These are phyloP conservation scores for Epichloe hybrida DNA, from an alignment of 2,329 filamentous ascomycete genomes.

Conservation along the genomic window DNA sequence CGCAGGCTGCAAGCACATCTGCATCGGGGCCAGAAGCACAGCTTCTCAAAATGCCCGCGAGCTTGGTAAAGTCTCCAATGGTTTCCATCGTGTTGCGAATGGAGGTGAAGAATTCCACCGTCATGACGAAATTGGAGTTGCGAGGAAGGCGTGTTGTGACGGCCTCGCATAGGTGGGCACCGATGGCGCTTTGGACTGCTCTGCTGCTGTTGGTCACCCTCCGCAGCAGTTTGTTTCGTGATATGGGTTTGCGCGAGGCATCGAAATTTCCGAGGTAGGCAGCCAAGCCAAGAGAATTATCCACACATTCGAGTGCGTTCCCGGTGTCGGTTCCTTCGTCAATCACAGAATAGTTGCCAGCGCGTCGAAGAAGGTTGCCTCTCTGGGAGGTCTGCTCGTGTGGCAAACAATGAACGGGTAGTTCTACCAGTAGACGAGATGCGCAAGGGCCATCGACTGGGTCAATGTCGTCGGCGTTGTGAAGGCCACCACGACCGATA, in stretches of 20 bases:
- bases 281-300: slow-evolving; percentile 32
- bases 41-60: slow-evolving; percentile 57
- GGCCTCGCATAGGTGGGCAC: slow-evolving; percentile 32
- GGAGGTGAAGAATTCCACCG: slow-evolving; percentile 49
- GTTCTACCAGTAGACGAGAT: slow-evolving; percentile 54
- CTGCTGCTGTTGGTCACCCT: slow-evolving; percentile 34
- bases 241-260: slow-evolving; percentile 24
- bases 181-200: slow-evolving; percentile 38
- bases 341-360: slow-evolving; percentile 39
- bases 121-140: slow-evolving; percentile 27
- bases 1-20: slow-evolving; percentile 42
- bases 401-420: slow-evolving; percentile 46
- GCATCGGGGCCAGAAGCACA: slow-evolving; percentile 29
- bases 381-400: slow-evolving; percentile 41
- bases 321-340: slow-evolving; percentile 39
- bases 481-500: slow-evolving; percentile 61
- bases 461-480: slow-evolving; percentile 31
- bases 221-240: slow-evolving; percentile 30
- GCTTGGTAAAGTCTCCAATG: slow-evolving; percentile 60
- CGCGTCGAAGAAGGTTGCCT: slow-evolving; percentile 51
- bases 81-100: slow-evolving; percentile 62
- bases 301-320: slow-evolving; percentile 34
- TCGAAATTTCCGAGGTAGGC: slow-evolving; percentile 21
- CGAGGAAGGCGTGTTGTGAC: slow-evolving; percentile 24
- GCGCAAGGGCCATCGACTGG: slow-evolving; percentile 41